Base-by-base conservation (phyloP, 176 grass and related monocot genomes). In the Eleusine indica region DNA sequence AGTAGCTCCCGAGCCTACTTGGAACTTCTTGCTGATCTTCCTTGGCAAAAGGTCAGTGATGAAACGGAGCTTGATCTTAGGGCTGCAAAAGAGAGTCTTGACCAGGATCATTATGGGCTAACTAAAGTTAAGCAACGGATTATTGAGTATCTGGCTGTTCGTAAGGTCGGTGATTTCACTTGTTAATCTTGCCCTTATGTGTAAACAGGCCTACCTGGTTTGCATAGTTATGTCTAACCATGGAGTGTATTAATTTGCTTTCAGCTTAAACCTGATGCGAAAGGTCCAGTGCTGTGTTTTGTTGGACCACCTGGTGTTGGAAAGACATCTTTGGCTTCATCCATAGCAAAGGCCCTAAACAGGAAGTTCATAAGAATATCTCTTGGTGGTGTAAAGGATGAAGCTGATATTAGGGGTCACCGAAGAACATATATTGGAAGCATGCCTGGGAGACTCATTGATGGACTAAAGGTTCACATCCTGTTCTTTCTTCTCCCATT, bases 361-460 rank as follows among this genome's bases (percentile, higher is more conserved):
- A 96, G 89, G 72, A 99, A 96, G 83, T 99, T 99, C 87, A 88
- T 99, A 74, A 86, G 93, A 89, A 96, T 99, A 66, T 99, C 96
- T 70, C 96, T 99, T 68, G 96, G 96, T 73, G 93, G 96, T 80
- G 93, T 99, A 44, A 99, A 96, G 77, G 96, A 99, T 79, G 96
- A 99, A 82, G 96, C 96, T 89, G 96, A 99, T 90, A 99, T 99
- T 65, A 91, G 96, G 78, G 96, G 96, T 61, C 96, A 99, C 73
- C 87, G 96, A 74, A 99, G 96, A 74, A 99, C 96, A 69, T 99
- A 99, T 78, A 91, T 99, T 86, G 96, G 96, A 78, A 99, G 96
- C 78, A 99, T 99, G 96, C 96, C 96, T 51, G 96, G 96, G 57
- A 88, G 96, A 39, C 93, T 99, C 74, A 99, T 99, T 68, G 96